These are phyloP conservation scores for Geranium rotundifolium DNA, from an alignment of 345 rosid species.

Conservation along the genomic window DNA sequence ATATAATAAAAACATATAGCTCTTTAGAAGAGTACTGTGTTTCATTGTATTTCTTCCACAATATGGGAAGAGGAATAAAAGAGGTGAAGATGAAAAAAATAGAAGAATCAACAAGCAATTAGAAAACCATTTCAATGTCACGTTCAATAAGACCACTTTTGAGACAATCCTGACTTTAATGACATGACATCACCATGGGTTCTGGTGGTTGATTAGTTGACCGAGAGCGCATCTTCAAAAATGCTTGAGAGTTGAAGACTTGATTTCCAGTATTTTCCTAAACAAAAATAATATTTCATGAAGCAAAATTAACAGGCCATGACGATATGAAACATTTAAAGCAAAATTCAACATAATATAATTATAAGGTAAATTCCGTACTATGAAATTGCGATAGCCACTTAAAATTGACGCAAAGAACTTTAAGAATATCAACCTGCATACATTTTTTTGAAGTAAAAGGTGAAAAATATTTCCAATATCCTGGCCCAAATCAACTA, in stretches of 20 bases:
- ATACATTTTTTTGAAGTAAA: conserved; percentile 4
- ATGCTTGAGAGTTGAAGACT: conserved; percentile 79
- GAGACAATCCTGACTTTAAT: conserved; percentile 1
- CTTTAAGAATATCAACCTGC: conserved; percentile 90
- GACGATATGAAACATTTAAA: conserved; percentile 1
- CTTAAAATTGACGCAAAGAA: conserved; percentile 88
- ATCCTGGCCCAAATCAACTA: no score
- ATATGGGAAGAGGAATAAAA: not conserved
- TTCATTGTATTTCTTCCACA: not conserved
- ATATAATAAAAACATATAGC: not conserved
- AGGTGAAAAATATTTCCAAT: no score
- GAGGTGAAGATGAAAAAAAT: not conserved
- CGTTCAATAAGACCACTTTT: not conserved
- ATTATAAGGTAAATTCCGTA: conserved; percentile 25
- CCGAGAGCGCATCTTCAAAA: conserved; percentile 84
- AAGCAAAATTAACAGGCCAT: conserved; percentile 9
- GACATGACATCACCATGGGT: conserved; percentile 58
- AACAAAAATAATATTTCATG: conserved; percentile 9
- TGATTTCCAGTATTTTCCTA: conserved; percentile 63
- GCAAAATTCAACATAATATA: not conserved
- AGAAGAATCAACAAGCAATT: not conserved
- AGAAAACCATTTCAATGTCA: not conserved
- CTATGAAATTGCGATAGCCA: conserved; percentile 98
- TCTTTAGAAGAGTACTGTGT: not conserved
- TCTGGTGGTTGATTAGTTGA: conserved; percentile 82